phyloP scores from a whole-genome alignment of 2,329 filamentous ascomycete species.

The Colletotrichum sp. region DNA sequence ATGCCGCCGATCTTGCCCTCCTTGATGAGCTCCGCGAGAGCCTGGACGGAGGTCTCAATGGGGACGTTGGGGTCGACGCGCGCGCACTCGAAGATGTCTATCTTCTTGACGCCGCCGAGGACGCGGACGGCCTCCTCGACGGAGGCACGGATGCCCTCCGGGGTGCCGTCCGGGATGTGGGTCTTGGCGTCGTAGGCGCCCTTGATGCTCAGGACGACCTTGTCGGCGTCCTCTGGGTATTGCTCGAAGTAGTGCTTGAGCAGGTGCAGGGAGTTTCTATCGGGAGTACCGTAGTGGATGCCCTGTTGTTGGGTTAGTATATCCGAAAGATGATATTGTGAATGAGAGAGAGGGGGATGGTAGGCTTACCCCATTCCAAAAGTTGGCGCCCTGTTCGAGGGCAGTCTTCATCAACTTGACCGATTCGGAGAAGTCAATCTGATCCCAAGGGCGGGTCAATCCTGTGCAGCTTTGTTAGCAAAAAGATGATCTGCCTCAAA shows the following conservation, averaged over 20 bases:
- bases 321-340: accelerated
- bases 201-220: conserved; percentile 62
- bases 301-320: background rate
- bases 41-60: conserved; percentile 38
- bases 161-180: conserved; percentile 44
- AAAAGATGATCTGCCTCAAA: accelerated
- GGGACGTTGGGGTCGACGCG: conserved; percentile 47
- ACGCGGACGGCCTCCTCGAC: conserved; percentile 52
- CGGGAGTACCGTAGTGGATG: conserved; percentile 51
- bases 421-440: background rate
- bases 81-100: conserved; percentile 60
- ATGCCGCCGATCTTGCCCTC: conserved; percentile 49
- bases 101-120: conserved; percentile 47
- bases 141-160: conserved; percentile 52
- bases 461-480: background rate
- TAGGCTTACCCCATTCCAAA: conserved; percentile 15
- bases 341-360: background rate
- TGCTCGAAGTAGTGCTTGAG: conserved; percentile 58
- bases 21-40: conserved; percentile 30
- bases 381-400: conserved; percentile 14
- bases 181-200: conserved; percentile 40
- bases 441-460: background rate
- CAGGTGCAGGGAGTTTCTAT: conserved; percentile 56
- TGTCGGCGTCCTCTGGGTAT: conserved; percentile 59
- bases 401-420: conserved; percentile 20